phyloP scores from a whole-genome alignment of 2,329 filamentous ascomycete species.

The Exophiala dermatitidis region DNA sequence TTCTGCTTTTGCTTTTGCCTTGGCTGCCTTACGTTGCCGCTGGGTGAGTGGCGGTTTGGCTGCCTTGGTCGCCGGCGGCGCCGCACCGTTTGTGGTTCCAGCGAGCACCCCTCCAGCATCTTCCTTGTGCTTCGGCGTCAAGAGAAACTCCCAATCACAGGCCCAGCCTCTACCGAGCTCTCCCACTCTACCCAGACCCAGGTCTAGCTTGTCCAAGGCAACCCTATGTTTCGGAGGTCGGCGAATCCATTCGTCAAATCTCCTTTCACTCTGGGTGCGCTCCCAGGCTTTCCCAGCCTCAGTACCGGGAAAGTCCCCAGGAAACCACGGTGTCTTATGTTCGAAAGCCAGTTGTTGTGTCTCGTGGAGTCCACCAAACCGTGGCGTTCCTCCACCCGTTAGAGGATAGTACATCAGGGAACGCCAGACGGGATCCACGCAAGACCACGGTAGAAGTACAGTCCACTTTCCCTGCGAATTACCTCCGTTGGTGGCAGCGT shows the following conservation, averaged over 20 bases:
- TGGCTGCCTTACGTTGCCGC: constrained; percentile 23
- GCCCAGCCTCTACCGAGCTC: constrained; percentile 76
- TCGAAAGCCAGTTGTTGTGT: constrained; percentile 76
- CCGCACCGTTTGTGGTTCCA: no score
- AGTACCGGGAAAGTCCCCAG: constrained; percentile 74
- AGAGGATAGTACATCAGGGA: constrained; percentile 74
- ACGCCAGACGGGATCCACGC: constrained; percentile 78
- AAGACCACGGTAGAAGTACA: constrained; percentile 82
- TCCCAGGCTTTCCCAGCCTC: constrained; percentile 75
- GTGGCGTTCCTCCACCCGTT: constrained; percentile 69
- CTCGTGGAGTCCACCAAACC: constrained; percentile 76
- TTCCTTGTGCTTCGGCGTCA: constrained; percentile 30
- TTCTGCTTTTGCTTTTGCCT: constrained; percentile 11
- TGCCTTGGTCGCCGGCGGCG: not conserved
- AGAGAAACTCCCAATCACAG: constrained; percentile 73
- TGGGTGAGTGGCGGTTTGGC: constrained; percentile 12
- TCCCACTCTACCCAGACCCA: constrained; percentile 67
- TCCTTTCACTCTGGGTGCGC: constrained; percentile 52
- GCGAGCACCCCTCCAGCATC: no score
- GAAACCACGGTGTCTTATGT: constrained; percentile 71
- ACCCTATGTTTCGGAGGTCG: constrained; percentile 74
- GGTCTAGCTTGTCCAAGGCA: constrained; percentile 65
- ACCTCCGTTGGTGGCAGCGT: constrained; percentile 44
- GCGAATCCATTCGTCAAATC: constrained; percentile 62
- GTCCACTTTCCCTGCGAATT: constrained; percentile 68